Evolutionary conservation across 768 basidiomycete species (phyloP).

Genomic region (Agaricus subrufescens): DNA sequence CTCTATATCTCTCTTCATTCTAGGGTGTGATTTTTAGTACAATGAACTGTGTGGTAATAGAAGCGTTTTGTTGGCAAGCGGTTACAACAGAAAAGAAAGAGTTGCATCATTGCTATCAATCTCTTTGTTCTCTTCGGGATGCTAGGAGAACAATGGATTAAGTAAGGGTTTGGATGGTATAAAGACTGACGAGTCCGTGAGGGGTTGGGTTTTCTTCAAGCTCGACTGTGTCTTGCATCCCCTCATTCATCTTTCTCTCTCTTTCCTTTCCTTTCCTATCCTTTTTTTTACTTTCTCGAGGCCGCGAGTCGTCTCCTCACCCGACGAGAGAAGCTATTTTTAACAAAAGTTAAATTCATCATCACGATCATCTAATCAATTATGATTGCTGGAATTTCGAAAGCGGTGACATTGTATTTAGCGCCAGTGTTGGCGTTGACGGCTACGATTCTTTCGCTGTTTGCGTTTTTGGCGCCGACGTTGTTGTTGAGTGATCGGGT

Average conservation of each 20-base stretch:
- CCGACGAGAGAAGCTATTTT: neutral
- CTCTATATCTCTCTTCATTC: no score
- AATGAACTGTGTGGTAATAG: no score
- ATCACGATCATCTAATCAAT: slow-evolving; percentile 11
- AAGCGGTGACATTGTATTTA: slow-evolving; percentile 62
- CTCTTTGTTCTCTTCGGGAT: neutral
- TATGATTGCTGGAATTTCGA: slow-evolving; percentile 73
- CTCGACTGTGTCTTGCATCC: neutral
- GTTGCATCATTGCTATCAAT: no score
- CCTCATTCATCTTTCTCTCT: no score
- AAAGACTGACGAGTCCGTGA: neutral
- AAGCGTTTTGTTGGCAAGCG: no score
- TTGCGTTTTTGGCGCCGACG: slow-evolving; percentile 66
- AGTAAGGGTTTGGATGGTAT: neutral
- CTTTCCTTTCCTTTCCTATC: neutral
- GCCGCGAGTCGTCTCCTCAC: slow-evolving; percentile 22
- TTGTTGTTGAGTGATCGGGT: slow-evolving; percentile 58
- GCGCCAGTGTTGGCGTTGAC: slow-evolving; percentile 64
- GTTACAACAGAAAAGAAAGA: no score
- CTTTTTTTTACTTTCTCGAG: neutral
- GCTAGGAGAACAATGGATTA: neutral
- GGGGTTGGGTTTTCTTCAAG: neutral
- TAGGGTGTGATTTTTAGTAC: no score
- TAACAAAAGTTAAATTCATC: neutral
- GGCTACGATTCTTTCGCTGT: slow-evolving; percentile 58